Evolutionary conservation across 1,139 yeast species (phyloP).

Genomic region (Pichia sp.): DNA sequence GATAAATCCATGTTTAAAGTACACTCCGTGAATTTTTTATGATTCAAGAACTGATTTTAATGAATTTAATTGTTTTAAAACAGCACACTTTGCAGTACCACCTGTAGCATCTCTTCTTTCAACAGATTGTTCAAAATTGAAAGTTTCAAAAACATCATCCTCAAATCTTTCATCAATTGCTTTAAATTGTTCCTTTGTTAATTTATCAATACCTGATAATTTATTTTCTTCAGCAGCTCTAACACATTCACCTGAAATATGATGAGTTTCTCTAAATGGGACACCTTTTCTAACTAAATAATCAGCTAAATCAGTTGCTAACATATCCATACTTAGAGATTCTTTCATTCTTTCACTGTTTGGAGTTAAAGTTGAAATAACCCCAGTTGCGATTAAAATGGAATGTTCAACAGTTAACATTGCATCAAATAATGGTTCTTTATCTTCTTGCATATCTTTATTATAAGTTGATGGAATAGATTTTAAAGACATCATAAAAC

Average conservation of each 20-base stretch:
- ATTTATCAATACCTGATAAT: conserved; percentile 74
- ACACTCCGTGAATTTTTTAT: too few species aligned
- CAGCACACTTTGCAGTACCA: conserved; percentile 94
- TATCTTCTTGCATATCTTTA: conserved; percentile 98
- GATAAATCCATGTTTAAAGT: too few species aligned
- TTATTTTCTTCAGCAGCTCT: conserved; percentile 75
- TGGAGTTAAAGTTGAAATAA: conserved; percentile 74
- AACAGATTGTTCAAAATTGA: conserved; percentile 87
- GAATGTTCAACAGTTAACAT: conserved; percentile 90
- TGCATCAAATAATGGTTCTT: conserved; percentile 93
- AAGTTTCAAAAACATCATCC: conserved; percentile 73
- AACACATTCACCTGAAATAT: conserved; percentile 96
- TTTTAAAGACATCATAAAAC: conserved; percentile 92
- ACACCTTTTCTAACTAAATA: conserved; percentile 96
- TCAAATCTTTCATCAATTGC: conserved; percentile 73
- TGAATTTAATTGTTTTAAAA: conserved; percentile 58
- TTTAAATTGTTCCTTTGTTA: conserved; percentile 71
- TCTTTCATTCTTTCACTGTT: conserved; percentile 70
- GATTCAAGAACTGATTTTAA: conserved; percentile 24
- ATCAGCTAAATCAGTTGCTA: conserved; percentile 97
- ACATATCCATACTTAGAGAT: conserved; percentile 97
- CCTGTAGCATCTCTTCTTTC: conserved; percentile 96
- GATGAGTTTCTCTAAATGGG: conserved; percentile 98
- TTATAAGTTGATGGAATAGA: conserved; percentile 96
- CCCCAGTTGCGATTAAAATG: conserved; percentile 90